Percentiles rank a stretch among this genome's conserved stretches.
Conservation (phyloP, 768 basidiomycete species). For the Phanerodontia chrysosporium region DNA sequence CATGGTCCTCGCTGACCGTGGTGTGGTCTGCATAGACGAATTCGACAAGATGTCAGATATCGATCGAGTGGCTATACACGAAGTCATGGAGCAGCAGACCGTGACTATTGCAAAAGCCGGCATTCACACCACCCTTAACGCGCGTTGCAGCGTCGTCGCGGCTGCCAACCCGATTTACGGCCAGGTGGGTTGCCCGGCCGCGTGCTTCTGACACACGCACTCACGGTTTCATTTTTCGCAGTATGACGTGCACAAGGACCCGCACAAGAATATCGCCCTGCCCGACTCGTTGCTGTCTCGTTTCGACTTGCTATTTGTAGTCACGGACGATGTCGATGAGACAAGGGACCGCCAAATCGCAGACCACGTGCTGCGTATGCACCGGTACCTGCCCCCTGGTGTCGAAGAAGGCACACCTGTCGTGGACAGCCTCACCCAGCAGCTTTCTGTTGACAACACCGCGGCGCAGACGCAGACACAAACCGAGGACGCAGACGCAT, state of each 20-base stretch:
- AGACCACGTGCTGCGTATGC: slow-evolving; percentile 96
- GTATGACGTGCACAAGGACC: slow-evolving; percentile 99
- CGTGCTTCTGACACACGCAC: background rate
- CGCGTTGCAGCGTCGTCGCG: slow-evolving; percentile 94
- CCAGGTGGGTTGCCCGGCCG: slow-evolving; percentile 51
- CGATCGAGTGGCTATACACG: slow-evolving; percentile 98
- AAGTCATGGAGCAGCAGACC: slow-evolving; percentile 99
- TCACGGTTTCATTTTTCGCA: slow-evolving; percentile 33
- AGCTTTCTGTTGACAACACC: slow-evolving; percentile 68
- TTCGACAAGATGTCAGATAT: slow-evolving; percentile 99
- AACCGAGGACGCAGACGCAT: slow-evolving; percentile 59
- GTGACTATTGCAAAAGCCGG: slow-evolving; percentile 99
- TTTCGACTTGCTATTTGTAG: slow-evolving; percentile 97
- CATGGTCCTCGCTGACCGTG: slow-evolving; percentile 98
- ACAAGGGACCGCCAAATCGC: slow-evolving; percentile 90
- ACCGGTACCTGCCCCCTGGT: slow-evolving; percentile 93
- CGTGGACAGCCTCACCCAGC: slow-evolving; percentile 83
- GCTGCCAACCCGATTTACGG: slow-evolving; percentile 99
- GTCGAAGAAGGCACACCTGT: slow-evolving; percentile 94
- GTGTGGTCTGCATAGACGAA: slow-evolving; percentile 99
- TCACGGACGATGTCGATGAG: slow-evolving; percentile 98
- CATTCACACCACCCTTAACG: slow-evolving; percentile 97
- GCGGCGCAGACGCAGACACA: slow-evolving; percentile 33
- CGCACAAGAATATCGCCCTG: slow-evolving; percentile 96
- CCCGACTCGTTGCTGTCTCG: slow-evolving; percentile 97